Evolutionary conservation across 352 stramenopile genomes (phyloP).

Genomic region (Globisporangium alternatum): DNA sequence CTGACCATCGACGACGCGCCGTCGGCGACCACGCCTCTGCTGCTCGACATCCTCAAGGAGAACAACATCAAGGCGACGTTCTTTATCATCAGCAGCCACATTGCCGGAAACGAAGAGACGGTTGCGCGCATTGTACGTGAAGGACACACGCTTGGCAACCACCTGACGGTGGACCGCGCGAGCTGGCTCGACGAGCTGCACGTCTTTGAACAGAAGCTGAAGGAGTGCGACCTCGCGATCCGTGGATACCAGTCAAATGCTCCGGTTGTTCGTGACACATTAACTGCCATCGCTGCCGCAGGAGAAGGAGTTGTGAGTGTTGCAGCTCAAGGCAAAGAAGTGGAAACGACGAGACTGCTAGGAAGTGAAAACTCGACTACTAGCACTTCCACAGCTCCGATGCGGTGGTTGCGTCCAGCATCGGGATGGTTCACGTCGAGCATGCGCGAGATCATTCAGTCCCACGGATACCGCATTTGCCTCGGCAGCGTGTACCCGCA

Average conservation of each 20-base stretch:
- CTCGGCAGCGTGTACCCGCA: constrained; percentile 86
- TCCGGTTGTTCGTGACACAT: neutral
- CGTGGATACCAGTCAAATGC: constrained; percentile 31
- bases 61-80: constrained; percentile 76
- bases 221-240: constrained; percentile 73
- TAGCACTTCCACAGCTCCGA: constrained; percentile 6
- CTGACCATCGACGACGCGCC: constrained; percentile 83
- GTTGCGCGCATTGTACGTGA: constrained; percentile 75
- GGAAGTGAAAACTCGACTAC: neutral
- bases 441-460: constrained; percentile 68
- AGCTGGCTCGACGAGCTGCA: constrained; percentile 78
- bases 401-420: constrained; percentile 78
- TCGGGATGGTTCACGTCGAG: constrained; percentile 83
- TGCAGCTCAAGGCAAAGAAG: constrained; percentile 3
- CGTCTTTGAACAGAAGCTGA: constrained; percentile 80
- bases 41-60: constrained; percentile 70
- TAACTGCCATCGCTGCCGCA: neutral
- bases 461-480: constrained; percentile 83
- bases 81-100: constrained; percentile 81
- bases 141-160: constrained; percentile 74
- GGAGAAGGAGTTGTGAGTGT: constrained; percentile 17
- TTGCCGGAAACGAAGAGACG: constrained; percentile 63
- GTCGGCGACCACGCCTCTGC: constrained; percentile 51
- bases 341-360: constrained; percentile 24
- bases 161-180: constrained; percentile 77